phyloP scores from a whole-genome alignment of 306 rosid species.

The Vachellia collinsii region DNA sequence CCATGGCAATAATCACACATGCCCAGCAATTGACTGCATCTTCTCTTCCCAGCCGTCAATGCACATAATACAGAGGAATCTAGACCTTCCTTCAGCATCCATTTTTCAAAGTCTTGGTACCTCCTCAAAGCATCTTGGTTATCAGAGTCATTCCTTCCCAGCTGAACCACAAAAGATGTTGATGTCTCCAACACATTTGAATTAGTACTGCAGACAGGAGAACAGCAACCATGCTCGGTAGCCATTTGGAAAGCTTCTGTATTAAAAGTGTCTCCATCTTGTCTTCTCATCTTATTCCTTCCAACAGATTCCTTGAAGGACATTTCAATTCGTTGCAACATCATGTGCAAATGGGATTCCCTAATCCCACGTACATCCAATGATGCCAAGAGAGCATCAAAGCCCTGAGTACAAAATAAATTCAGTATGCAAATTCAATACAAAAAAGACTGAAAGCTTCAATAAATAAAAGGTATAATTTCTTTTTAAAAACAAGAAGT shows the following conservation, averaged over 20 bases:
- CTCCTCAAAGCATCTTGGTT: conserved; percentile 57
- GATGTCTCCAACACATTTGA: conserved; percentile 55
- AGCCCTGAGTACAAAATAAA: conserved; percentile 56
- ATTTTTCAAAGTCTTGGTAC: conserved; percentile 70
- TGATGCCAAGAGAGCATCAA: conserved; percentile 70
- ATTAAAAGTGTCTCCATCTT: conserved; percentile 40
- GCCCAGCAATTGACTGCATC: conserved; percentile 51
- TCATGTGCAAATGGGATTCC: conserved; percentile 73
- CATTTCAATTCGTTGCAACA: conserved; percentile 60
- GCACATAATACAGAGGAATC: conserved; percentile 55
- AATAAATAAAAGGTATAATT: background rate
- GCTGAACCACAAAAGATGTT: conserved; percentile 63
- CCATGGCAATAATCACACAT: conserved; percentile 56
- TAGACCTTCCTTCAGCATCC: conserved; percentile 71
- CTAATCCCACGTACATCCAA: conserved; percentile 76
- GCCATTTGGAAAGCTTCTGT: conserved; percentile 44
- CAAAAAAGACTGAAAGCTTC: conserved; percentile 13
- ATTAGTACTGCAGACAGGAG: conserved; percentile 42
- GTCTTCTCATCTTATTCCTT: conserved; percentile 44
- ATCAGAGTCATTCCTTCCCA: conserved; percentile 56
- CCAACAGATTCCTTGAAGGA: conserved; percentile 61
- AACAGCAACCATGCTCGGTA: conserved; percentile 44
- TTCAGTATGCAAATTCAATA: conserved; percentile 26
- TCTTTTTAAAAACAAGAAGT: background rate
- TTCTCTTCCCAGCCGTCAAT: conserved; percentile 54